A percentile compares a stretch with the other conserved stretches of the same genome.
These are phyloP conservation scores for Nothomitra cinnamomea DNA, from an alignment of 2,329 filamentous ascomycete species.

Conservation along the genomic window DNA sequence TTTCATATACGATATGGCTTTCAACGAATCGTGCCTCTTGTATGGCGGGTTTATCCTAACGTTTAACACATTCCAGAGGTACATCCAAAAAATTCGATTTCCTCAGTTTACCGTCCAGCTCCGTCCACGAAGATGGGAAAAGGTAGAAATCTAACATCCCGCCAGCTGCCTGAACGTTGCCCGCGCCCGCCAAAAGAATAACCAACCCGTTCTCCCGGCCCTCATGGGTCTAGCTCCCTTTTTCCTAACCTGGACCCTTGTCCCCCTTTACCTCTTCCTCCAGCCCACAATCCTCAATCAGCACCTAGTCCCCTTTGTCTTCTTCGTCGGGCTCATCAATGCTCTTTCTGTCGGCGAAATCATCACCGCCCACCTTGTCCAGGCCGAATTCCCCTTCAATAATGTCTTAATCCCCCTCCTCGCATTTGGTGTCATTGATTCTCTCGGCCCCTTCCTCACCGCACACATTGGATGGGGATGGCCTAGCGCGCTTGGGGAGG, in stretches of 20 bases:
- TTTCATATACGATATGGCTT: slow-evolving; percentile 60
- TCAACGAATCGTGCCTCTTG: slow-evolving; percentile 83
- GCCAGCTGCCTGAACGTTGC: slow-evolving; percentile 64
- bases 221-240: slow-evolving; percentile 75
- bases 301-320: slow-evolving; percentile 74
- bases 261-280: slow-evolving; percentile 64
- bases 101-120: not conserved
- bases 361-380: slow-evolving; percentile 84
- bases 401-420: slow-evolving; percentile 67
- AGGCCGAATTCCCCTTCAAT: slow-evolving; percentile 74
- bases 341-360: slow-evolving; percentile 92
- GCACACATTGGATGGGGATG: slow-evolving; percentile 39
- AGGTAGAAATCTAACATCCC: not conserved
- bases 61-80: slow-evolving; percentile 65
- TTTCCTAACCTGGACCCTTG: slow-evolving; percentile 57
- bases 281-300: slow-evolving; percentile 68
- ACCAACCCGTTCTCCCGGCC: slow-evolving; percentile 54
- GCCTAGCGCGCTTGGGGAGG: slow-evolving; percentile 54
- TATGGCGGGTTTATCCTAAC: slow-evolving; percentile 70
- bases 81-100: slow-evolving; percentile 7
- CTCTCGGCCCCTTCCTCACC: slow-evolving; percentile 50
- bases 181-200: slow-evolving; percentile 55
- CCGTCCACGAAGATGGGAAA: not conserved
- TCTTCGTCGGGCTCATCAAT: slow-evolving; percentile 81
- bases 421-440: slow-evolving; percentile 62